Base-by-base conservation (phyloP, 345 rosid genomes). In the Moricandia moricandioides region DNA sequence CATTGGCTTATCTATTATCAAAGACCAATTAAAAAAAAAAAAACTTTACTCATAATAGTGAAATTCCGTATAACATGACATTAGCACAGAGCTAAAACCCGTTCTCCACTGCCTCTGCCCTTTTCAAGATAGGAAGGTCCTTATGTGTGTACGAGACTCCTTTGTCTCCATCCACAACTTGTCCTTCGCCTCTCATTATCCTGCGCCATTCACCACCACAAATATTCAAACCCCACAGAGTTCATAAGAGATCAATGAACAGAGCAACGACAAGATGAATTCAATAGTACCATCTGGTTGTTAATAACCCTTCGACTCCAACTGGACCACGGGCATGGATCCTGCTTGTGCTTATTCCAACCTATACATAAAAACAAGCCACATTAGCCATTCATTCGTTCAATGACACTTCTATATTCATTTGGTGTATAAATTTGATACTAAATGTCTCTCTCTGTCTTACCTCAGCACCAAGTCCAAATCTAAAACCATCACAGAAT, bases 241-340 rank as follows among this genome's bases (percentile, higher is more conserved):
- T 18, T 33, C 56, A 31, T 57, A 14, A 55, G 33, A 30, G 26
- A 21, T 34, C 78, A 55, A 52, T 56, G 60, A 56, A 56, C 65
- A 43, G 14, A 2, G 66, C 14, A 65, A 33, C 60, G 8, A 54
- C 5, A 33, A 55, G n/a, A 52, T 1, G 43, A 24, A 43, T 30
- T 55, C 57, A 26, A 37, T 54, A 7, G 65, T 88, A 96, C 99
- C 99, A 96, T 92, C 89, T 80, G 33, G 98, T 96, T 8, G 99
- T 96, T 71, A 96, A 73, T 81, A 96, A 62, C 60, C 99, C 99
- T 83, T 91, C 99, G 26, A 96, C 98, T 56, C 98, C 99, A 3
- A 96, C 99, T 40, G 99, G 98, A 67, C 99, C 99, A 6, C 99
- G 97, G 43, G 99, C 99, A 74, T 96, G 99, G 57, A 96, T 96